Evolutionary conservation across 2,329 filamentous ascomycete species (phyloP), one percentile per base, ranked within the genome.

Genomic region (Fusarium hainanense): DNA sequence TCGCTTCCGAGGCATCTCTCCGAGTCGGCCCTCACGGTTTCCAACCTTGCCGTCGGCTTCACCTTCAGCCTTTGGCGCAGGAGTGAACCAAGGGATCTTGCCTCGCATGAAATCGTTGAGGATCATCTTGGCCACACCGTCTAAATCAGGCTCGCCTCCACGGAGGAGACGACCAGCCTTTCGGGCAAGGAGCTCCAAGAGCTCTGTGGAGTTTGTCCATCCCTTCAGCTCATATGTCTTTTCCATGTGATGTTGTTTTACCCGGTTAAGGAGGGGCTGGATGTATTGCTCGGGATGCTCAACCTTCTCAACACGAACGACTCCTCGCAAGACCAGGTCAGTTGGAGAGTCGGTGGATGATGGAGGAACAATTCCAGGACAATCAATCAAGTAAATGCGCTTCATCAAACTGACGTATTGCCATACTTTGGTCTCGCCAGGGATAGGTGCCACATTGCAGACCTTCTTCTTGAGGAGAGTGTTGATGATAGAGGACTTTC

Each of bases 231-330:
- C 93, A 73, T 99, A 99, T 2, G 96, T 98, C 71, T 94, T 89
- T 77, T 98, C 93, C 75, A 99, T 88, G 77, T 99, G 95, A 65
- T 92, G 92, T 37, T 88, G 87, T 81, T 97, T 95, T 41, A 96
- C 94, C 63, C 90, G 91, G 50, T 83, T 85, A 56, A 99, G 83
- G 4, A 98, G 88, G 16, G 92, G 93, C 1, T 92, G 88, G 44
- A 99, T 96, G 77, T 99, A 99, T 75, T 99, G 96, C 76, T 97
- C 94, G 0, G 96, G 96, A 76, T 98, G 92, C 72, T 98, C 92
- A 1, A 99, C 95, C 76, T 97, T 98, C 80, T 99, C 96, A 4
- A 98, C 93, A 72, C 96, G 88, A 13, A 97, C 94, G 10, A 97
- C 94, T 70, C 96, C 96, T 69, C 95, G 89, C 12, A 99, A 86